Evolutionary conservation across 371 early-diverging fungal genomes (phyloP).

Genomic region (Mortierella sp.): DNA sequence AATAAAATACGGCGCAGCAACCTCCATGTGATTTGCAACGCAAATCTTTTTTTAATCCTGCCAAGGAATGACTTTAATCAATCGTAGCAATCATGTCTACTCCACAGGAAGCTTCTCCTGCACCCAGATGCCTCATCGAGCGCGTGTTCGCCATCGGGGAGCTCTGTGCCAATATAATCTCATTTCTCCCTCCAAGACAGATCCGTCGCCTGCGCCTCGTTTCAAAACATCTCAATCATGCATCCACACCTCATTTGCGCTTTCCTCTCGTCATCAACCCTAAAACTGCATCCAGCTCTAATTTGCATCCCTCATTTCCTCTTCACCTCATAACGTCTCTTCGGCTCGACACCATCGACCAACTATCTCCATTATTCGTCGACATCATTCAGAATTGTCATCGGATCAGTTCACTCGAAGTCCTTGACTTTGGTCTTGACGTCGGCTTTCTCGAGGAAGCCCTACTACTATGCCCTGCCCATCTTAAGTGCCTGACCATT

Average conservation of each 20-base stretch:
- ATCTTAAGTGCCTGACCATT: conserved; percentile 11
- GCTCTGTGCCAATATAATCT: conserved; percentile 16
- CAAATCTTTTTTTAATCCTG: too few relatives aligned
- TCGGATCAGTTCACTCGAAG: conserved; percentile 7
- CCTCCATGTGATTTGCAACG: too few relatives aligned
- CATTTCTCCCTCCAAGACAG: conserved; percentile 14
- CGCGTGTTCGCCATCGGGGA: conserved; percentile 26
- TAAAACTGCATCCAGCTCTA: neutral
- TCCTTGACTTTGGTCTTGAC: conserved; percentile 24
- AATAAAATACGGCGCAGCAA: too few relatives aligned
- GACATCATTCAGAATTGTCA: conserved; percentile 5
- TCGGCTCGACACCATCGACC: conserved; percentile 17
- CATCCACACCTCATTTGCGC: conserved; percentile 16
- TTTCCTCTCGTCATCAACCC: conserved; percentile 10
- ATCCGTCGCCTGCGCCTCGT: conserved; percentile 39
- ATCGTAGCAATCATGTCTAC: neutral
- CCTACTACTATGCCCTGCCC: neutral
- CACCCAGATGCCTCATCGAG: neutral
- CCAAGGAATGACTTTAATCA: too few relatives aligned
- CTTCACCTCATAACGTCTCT: conserved; percentile 8
- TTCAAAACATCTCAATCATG: conserved; percentile 18
- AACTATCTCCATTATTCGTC: conserved; percentile 17
- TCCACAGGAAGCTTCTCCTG: neutral
- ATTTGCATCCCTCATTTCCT: conserved; percentile 7
- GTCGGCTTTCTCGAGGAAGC: conserved; percentile 16